phyloP scores from a whole-genome alignment of 331 rosid species.

The Rosa hybrid region DNA sequence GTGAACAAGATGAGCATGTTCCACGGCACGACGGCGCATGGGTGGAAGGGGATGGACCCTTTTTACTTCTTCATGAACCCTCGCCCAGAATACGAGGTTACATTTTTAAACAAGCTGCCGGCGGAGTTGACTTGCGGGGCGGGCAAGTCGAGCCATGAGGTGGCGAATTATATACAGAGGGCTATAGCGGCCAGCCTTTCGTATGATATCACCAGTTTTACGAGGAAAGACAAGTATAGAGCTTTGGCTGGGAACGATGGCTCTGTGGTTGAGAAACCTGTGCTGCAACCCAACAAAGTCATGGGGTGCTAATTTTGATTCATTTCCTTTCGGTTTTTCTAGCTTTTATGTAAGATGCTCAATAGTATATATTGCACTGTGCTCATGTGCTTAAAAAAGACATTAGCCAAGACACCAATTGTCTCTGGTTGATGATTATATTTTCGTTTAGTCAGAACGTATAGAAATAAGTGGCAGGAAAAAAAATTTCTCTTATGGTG shows the following conservation, averaged over 20 bases:
- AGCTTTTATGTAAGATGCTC: no score
- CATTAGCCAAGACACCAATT: no score
- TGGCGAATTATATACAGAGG: constrained; percentile 3
- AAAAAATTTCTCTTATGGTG: no score
- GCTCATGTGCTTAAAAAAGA: no score
- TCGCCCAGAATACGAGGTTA: not conserved
- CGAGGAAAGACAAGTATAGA: not conserved
- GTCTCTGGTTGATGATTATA: no score
- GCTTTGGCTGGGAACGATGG: not conserved
- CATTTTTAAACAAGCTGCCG: not conserved
- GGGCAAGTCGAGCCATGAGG: constrained; percentile 2
- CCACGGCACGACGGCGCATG: not conserved
- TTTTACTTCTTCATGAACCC: not conserved
- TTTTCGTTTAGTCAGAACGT: no score
- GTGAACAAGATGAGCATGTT: not conserved
- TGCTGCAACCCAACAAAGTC: not conserved
- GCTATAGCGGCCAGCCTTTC: not conserved
- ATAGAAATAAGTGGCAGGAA: no score
- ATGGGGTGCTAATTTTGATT: not conserved
- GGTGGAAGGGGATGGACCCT: not conserved
- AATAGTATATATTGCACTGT: no score
- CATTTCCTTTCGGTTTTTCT: not conserved
- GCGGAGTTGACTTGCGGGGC: not conserved
- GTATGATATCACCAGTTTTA: not conserved
- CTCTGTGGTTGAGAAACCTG: not conserved